These are phyloP conservation scores for Triticum dicoccoides DNA, from an alignment of 176 grass and related monocot species.

Conservation along the genomic window DNA sequence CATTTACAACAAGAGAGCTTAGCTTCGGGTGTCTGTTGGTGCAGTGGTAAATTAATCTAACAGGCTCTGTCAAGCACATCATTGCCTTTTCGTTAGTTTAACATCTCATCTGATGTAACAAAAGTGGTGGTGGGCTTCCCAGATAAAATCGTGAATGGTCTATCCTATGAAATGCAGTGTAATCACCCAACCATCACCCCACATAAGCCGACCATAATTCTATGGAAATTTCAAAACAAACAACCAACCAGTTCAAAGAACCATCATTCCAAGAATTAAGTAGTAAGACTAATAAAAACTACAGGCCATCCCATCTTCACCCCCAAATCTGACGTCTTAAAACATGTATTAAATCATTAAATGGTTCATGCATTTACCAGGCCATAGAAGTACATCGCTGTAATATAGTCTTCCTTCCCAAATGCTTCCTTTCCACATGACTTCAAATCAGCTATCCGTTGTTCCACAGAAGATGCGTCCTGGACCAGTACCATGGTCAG, in stretches of 20 bases:
- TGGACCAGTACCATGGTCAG: neutral
- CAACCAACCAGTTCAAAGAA: neutral
- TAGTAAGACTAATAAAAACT: neutral
- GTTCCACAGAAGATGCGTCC: neutral
- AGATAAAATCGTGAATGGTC: neutral
- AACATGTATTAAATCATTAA: neutral
- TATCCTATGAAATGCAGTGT: neutral
- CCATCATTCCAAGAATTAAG: neutral
- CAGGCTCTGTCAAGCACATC: neutral
- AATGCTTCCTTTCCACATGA: slow-evolving; percentile 25
- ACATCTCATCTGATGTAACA: neutral
- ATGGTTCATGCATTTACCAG: slow-evolving; percentile 4
- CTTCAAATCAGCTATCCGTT: slow-evolving; percentile 16
- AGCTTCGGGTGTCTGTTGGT: neutral
- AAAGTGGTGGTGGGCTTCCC: neutral
- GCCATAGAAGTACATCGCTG: slow-evolving; percentile 16
- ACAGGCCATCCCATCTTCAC: neutral
- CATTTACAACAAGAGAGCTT: neutral
- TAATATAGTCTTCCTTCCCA: slow-evolving; percentile 15
- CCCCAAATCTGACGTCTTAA: neutral
- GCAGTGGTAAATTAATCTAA: neutral
- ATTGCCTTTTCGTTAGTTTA: neutral
- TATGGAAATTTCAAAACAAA: neutral
- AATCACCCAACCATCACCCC: neutral
- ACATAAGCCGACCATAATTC: neutral